These are phyloP conservation scores for Gleditsia sinensis DNA, from an alignment of 306 rosid species.

Conservation along the genomic window DNA sequence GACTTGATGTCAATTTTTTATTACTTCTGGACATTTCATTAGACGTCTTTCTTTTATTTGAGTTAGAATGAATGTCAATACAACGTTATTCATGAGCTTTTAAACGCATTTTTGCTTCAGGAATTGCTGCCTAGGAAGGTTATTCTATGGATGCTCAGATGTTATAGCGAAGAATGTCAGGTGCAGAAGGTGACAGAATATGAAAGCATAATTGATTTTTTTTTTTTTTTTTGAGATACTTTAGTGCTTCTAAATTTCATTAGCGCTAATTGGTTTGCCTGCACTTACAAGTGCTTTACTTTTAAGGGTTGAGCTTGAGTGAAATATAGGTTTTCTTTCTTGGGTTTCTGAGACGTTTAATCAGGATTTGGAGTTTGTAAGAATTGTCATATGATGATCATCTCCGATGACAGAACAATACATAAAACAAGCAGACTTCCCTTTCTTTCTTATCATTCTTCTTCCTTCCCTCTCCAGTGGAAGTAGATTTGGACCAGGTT, in stretches of 20 bases:
- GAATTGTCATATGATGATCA: conserved; percentile 44
- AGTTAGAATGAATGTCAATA: conserved; percentile 1
- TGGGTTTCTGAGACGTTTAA: conserved; percentile 58
- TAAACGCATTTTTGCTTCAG: conserved; percentile 51
- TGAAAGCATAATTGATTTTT: conserved; percentile 31
- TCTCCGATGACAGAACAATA: conserved; percentile 42
- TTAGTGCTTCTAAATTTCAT: conserved; percentile 43
- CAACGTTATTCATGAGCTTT: conserved; percentile 25
- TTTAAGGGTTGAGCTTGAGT: conserved; percentile 55
- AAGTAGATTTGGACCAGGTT: conserved; percentile 40
- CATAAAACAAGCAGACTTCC: conserved; percentile 43
- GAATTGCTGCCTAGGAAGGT: conserved; percentile 79
- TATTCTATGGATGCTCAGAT: conserved; percentile 33
- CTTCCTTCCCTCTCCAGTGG: conserved; percentile 20
- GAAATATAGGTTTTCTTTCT: conserved; percentile 51
- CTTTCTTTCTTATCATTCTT: conserved; percentile 26
- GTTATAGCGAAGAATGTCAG: conserved; percentile 45
- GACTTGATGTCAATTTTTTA: background rate
- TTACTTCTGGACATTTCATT: background rate
- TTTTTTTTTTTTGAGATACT: conserved; percentile 40
- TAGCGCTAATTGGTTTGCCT: conserved; percentile 60
- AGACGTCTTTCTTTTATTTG: background rate
- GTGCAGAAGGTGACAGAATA: conserved; percentile 44
- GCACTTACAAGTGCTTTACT: conserved; percentile 50
- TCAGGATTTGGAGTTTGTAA: conserved; percentile 56